phyloP scores from a whole-genome alignment of 2,329 filamentous ascomycete genomes.

The Verticillium zaregamsianum region DNA sequence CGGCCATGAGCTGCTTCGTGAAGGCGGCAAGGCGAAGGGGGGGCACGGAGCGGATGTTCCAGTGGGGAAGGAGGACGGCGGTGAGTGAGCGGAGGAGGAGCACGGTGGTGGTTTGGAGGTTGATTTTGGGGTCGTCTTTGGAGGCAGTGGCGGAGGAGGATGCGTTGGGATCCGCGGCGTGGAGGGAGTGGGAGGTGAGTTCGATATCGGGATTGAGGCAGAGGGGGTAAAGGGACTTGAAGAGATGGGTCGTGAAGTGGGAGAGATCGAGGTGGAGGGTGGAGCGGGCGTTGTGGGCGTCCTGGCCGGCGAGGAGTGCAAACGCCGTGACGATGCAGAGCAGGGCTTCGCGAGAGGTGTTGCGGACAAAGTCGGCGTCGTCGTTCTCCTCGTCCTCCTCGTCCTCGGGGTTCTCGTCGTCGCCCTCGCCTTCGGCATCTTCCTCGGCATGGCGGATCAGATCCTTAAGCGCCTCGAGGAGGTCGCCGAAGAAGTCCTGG shows the following conservation, averaged over 20 bases:
- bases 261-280: slow-evolving; percentile 84
- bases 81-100: slow-evolving; percentile 84
- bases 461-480: slow-evolving; percentile 91
- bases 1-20: slow-evolving; percentile 81
- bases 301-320: slow-evolving; percentile 91
- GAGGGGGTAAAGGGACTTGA: slow-evolving; percentile 75
- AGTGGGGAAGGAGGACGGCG: slow-evolving; percentile 71
- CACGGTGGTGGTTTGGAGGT: slow-evolving; percentile 91
- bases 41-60: slow-evolving; percentile 70
- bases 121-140: slow-evolving; percentile 62
- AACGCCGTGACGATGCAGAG: slow-evolving; percentile 96
- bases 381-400: slow-evolving; percentile 39
- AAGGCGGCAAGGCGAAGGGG: slow-evolving; percentile 87
- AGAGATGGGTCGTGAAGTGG: slow-evolving; percentile 94
- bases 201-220: slow-evolving; percentile 84
- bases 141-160: slow-evolving; percentile 45
- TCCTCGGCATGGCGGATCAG: slow-evolving; percentile 74
- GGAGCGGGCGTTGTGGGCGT: slow-evolving; percentile 78
- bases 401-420: slow-evolving; percentile 33
- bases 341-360: slow-evolving; percentile 79
- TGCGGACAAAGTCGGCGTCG: slow-evolving; percentile 50
- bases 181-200: slow-evolving; percentile 67
- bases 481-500: slow-evolving; percentile 96
- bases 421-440: slow-evolving; percentile 37
- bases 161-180: slow-evolving; percentile 52